These are phyloP conservation scores for Vigna hirtella DNA, from an alignment of 306 rosid species.

Conservation along the genomic window DNA sequence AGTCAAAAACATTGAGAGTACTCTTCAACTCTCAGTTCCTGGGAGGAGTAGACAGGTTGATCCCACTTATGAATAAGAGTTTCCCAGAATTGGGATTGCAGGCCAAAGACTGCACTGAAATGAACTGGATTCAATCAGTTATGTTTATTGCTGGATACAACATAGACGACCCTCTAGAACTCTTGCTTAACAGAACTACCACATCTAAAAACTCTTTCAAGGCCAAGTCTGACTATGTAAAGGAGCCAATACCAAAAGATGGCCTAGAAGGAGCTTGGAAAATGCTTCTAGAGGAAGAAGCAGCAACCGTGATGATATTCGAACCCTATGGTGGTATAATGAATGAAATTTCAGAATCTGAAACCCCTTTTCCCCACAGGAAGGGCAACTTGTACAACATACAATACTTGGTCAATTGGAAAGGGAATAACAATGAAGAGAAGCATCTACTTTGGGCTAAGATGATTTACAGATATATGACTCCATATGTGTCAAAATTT, in stretches of 20 bases:
- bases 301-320: constrained; percentile 41
- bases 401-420: constrained; percentile 48
- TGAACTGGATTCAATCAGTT: constrained; percentile 64
- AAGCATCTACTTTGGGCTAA: constrained; percentile 40
- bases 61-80: constrained; percentile 53
- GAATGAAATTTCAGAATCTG: constrained; percentile 54
- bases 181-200: constrained; percentile 53
- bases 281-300: constrained; percentile 53
- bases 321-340: constrained; percentile 66
- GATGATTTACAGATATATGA: constrained; percentile 48
- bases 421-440: constrained; percentile 23
- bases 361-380: constrained; percentile 69
- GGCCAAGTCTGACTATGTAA: constrained; percentile 67
- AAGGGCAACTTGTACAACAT: constrained; percentile 56
- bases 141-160: constrained; percentile 52
- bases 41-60: constrained; percentile 51
- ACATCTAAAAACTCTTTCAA: constrained; percentile 56
- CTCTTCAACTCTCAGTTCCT: constrained; percentile 45
- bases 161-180: constrained; percentile 40
- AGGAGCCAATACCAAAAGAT: constrained; percentile 51
- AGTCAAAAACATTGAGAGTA: constrained; percentile 22
- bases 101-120: constrained; percentile 63
- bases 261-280: constrained; percentile 58
- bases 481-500: constrained; percentile 47
- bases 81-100: constrained; percentile 62